phyloP scores from a whole-genome alignment of 176 grass and related monocot genomes.

The Oryza australiensis region DNA sequence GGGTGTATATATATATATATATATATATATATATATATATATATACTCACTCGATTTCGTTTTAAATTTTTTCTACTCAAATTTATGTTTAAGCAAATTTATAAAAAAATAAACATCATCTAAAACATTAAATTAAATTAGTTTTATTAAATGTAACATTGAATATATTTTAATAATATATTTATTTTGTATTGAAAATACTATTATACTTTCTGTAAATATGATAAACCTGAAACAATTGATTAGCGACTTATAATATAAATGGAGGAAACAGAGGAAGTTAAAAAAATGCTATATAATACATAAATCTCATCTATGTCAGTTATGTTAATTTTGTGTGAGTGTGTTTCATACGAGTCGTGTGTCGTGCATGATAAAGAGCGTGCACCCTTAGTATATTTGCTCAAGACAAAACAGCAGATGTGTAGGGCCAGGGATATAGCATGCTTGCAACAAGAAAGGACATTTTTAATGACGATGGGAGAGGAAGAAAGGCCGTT shows the following conservation, averaged over 20 bases:
- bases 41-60: neutral
- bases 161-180: no score
- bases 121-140: no score
- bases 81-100: no score
- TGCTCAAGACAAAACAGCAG: neutral
- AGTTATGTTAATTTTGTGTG: slow-evolving; percentile 14
- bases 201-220: no score
- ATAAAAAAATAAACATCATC: no score
- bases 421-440: neutral
- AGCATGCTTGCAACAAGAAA: slow-evolving; percentile 42
- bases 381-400: slow-evolving; percentile 14
- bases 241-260: no score
- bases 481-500: slow-evolving; percentile 19
- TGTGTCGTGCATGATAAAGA: slow-evolving; percentile 26
- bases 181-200: no score
- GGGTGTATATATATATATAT: neutral
- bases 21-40: neutral
- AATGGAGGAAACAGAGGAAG: no score
- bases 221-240: no score
- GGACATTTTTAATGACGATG: slow-evolving; percentile 41
- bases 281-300: no score
- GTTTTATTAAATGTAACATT: no score
- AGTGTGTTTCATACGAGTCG: neutral
- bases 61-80: no score
- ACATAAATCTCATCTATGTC: neutral